Conservation (phyloP, 768 basidiomycete species). For the Galerina sulciceps region DNA sequence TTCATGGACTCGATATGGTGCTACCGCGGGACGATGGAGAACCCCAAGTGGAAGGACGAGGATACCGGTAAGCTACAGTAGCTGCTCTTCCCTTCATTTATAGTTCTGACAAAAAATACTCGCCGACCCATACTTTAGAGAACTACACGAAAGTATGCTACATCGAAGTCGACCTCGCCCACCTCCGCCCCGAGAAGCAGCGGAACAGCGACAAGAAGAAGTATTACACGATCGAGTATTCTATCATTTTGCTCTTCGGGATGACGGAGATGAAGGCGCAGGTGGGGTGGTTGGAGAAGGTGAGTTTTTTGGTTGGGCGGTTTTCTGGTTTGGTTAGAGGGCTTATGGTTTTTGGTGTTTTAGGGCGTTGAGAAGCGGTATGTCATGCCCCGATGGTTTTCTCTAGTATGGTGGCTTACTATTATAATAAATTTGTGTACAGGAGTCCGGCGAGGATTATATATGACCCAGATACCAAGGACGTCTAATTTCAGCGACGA, state of each 20-base stretch:
- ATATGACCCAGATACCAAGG: constrained; percentile 24
- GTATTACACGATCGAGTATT: constrained; percentile 38
- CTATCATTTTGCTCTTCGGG: constrained; percentile 54
- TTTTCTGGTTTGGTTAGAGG: no score
- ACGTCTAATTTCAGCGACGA: no score
- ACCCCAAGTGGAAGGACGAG: constrained; percentile 33
- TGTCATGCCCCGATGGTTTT: neutral
- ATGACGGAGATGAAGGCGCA: constrained; percentile 57
- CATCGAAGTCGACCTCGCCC: constrained; percentile 28
- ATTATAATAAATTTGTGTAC: neutral
- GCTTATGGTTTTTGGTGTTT: neutral
- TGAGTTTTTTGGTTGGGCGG: constrained; percentile 21
- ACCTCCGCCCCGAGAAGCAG: constrained; percentile 20
- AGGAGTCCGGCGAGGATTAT: constrained; percentile 40
- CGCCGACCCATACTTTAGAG: no score
- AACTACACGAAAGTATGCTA: constrained; percentile 33
- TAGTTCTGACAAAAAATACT: no score
- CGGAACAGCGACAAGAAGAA: constrained; percentile 14
- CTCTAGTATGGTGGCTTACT: neutral
- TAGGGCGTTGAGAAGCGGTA: constrained; percentile 19
- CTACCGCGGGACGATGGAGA: constrained; percentile 26
- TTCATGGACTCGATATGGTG: constrained; percentile 23
- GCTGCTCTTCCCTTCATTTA: no score
- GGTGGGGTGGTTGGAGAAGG: constrained; percentile 54
- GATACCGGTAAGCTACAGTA: constrained; percentile 28